Conservation (phyloP, 75 land plant genomes). For the Pseudotsuga menziesii region DNA sequence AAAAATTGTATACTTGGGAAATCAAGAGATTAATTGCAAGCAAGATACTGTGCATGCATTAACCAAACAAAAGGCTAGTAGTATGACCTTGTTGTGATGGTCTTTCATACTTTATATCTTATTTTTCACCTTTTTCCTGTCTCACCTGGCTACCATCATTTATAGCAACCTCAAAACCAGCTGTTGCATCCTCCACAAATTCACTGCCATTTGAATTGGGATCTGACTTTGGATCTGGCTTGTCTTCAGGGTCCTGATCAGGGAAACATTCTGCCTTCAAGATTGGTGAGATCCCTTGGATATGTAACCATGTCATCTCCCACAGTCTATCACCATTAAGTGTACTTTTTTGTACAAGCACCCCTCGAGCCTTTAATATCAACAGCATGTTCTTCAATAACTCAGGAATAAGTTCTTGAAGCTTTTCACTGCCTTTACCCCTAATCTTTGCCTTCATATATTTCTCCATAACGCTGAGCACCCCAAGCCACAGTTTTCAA, state of each 20-base stretch:
- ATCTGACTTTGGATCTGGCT: conserved; percentile 1
- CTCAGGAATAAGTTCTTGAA: conserved; percentile 48
- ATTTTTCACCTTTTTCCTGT: background rate
- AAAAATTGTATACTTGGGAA: background rate
- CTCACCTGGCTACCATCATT: background rate
- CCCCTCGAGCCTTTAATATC: conserved; percentile 36
- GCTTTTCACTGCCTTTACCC: conserved; percentile 39
- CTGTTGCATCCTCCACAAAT: background rate
- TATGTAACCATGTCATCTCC: conserved; percentile 54
- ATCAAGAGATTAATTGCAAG: background rate
- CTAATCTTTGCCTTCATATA: conserved; percentile 46
- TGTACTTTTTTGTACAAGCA: conserved; percentile 34
- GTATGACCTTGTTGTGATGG: background rate
- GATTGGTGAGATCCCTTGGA: conserved; percentile 32
- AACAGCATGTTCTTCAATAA: conserved; percentile 35
- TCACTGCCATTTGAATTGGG: background rate
- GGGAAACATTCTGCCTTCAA: conserved; percentile 30
- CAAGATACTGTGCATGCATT: background rate
- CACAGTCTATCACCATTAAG: conserved; percentile 33
- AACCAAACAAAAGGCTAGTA: background rate
- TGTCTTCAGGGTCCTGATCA: conserved; percentile 11
- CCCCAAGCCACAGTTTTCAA: conserved; percentile 36
- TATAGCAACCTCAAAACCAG: background rate
- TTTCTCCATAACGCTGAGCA: conserved; percentile 43
- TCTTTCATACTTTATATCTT: background rate